phyloP scores from a whole-genome alignment of 2,329 filamentous ascomycete species.

The Diplodia sapinea region DNA sequence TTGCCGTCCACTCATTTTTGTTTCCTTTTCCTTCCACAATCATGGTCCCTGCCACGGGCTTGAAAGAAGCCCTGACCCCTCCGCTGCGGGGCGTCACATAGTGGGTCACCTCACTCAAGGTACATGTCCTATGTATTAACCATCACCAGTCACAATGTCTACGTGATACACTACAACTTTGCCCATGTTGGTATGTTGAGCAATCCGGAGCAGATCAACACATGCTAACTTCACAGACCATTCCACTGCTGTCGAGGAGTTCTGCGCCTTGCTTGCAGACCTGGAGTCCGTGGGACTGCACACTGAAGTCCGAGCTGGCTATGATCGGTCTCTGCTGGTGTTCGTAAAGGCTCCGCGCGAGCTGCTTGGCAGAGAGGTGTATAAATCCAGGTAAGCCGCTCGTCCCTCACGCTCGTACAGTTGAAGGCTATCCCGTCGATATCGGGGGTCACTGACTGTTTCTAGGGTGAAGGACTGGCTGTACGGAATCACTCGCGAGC shows the following conservation, averaged over 20 bases:
- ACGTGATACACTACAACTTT: conserved; percentile 44
- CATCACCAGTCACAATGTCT: conserved; percentile 38
- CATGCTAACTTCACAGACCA: conserved; percentile 32
- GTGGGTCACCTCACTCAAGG: neutral
- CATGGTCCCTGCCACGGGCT: conserved; percentile 8
- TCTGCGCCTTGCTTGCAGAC: conserved; percentile 37
- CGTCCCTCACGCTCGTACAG: neutral
- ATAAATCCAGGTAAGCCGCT: conserved; percentile 39
- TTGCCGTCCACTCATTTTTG: conserved; percentile 14
- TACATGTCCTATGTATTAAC: neutral
- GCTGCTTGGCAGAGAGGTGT: conserved; percentile 42
- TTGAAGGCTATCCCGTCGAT: neutral
- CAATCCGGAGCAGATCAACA: neutral
- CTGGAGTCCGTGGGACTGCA: conserved; percentile 41
- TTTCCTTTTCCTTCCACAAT: conserved; percentile 1
- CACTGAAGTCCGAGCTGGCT: conserved; percentile 42
- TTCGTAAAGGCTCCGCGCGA: conserved; percentile 42
- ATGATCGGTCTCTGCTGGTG: conserved; percentile 41
- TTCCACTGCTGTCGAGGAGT: conserved; percentile 37
- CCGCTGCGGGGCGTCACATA: conserved; percentile 22
- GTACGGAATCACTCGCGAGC: conserved; percentile 71
- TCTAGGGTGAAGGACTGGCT: conserved; percentile 82
- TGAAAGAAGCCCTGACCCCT: neutral
- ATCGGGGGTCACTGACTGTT: neutral
- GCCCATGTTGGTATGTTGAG: conserved; percentile 37